Evolutionary conservation across 1,284 basidiomycete genomes (phyloP), one percentile per base, ranked within the genome.

Genomic region (Apiotrichum sp.): DNA sequence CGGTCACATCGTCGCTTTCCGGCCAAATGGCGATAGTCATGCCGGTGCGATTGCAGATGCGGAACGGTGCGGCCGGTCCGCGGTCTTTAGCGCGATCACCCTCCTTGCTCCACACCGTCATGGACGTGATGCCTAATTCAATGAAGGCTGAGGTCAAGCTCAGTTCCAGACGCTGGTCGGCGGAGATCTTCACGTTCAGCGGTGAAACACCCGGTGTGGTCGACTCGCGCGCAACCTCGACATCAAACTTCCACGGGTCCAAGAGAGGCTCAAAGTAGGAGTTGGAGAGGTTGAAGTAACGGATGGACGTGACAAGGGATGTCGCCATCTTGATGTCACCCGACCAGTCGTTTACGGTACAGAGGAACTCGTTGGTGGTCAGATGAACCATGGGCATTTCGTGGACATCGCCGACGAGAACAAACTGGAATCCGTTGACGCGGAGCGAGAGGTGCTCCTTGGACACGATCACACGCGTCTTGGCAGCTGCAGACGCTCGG

Each of bases 191-290:
- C 45, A 89, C 72, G 43, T 79, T 81, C 55, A 87, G 77, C 29
- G 84, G 83, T 42, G 81, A 81, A 0, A 79, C 76, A 1, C 79
- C 71, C 6, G 73, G 70, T 35, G 73, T 68, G 0, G 50, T 48
- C 47, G 76, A 70, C 3, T 64, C 62, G 4, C 73, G 65, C 16
- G 67, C 64, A 8, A 71, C 64, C 62, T 68, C 52, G 13, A 90
- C 74, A 34, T 86, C 85, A 65, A 97, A 88, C 31, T 84, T 87
- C 95, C 96, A 99, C 1, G 96, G 96, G 71, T 99, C 96, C 66
- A 98, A 89, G 51, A 99, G 78, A n/a, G 97, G 96, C 76, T 99
- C 96, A 91, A 96, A 99, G 70, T 98, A 93, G 47, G 96, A 98
- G 70, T 97, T 95, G 33, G 88, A 87, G 53, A 98, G 78, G 76